Base-by-base conservation (phyloP, 2,329 filamentous ascomycete genomes). In the Chaetoscypha palmicola region DNA sequence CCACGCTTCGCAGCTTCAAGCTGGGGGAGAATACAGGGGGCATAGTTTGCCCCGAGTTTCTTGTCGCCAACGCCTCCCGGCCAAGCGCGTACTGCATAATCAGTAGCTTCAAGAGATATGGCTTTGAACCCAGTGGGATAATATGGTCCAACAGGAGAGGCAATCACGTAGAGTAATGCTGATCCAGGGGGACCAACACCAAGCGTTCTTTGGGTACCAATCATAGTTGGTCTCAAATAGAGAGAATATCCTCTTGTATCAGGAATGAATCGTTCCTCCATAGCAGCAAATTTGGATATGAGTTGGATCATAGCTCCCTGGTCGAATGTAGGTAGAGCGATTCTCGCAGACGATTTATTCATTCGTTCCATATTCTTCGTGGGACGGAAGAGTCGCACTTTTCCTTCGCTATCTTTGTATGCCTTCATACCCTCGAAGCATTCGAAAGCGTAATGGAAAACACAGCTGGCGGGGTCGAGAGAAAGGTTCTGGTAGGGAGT, bases 361-460 rank as follows among this genome's bases (percentile, higher is more conserved):
- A 98, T 70, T 49, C 92, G 84, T 52, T 74, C 81, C 91, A 97
- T 97, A 73, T 98, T 98, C 76, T 80, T 92, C 65, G 94, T 84
- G 2, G 92, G 92, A 24, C 92, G 80, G 76, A 98, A 98, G 43
- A 98, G 73, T 43, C 91, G 82, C 56, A 95, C 78, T 47, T 81
- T 70, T 57, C 87, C 87, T 33, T 78, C 64, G 59, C 76, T 79
- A 69, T 94, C 88, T 68, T 91, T 94, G 76, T 98, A 98, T 48
- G 92, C 92, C 73, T 98, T 98, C 89, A 97, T 95, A 57, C 92
- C 92, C 72, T 98, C 92, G 68, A 98, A 98, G 66, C 86, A 92
- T 67, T 94, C 87, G 63, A 97, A 97, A 38, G 88, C 92, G 68
- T 98, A 98, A 76, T 98, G 92, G 70, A 98, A 91, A 51, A 97